These are phyloP conservation scores for Argentina anserina DNA, from an alignment of 306 rosid species.

Conservation along the genomic window DNA sequence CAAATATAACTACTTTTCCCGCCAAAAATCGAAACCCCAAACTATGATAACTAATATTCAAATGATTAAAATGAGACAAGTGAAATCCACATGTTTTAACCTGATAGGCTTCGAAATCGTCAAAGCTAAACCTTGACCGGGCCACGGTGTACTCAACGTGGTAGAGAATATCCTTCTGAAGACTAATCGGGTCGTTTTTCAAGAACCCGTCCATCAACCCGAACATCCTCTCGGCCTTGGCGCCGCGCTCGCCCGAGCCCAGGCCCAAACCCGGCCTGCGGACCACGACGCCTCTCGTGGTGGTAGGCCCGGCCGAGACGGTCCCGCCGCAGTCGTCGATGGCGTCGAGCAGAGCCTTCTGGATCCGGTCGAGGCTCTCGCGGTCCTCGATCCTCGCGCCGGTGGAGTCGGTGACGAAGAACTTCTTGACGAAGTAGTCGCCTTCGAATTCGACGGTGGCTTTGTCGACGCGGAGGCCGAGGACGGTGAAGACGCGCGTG, in stretches of 20 bases:
- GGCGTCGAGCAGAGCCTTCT: conserved; percentile 56
- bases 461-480: conserved; percentile 56
- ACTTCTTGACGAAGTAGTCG: conserved; percentile 46
- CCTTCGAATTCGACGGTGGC: conserved; percentile 66
- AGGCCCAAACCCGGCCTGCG: conserved; percentile 50
- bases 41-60: background rate
- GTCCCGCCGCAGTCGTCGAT: conserved; percentile 37
- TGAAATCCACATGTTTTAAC: conserved; percentile 15
- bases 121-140: conserved; percentile 64
- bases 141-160: conserved; percentile 78
- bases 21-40: conserved; percentile 6
- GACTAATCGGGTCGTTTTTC: conserved; percentile 65
- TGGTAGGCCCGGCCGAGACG: conserved; percentile 30
- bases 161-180: conserved; percentile 64
- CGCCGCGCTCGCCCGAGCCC: conserved; percentile 34
- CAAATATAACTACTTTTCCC: conserved; percentile 2
- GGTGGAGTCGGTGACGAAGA: conserved; percentile 56
- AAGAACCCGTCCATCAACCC: conserved; percentile 60
- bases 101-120: conserved; percentile 79
- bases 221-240: conserved; percentile 63
- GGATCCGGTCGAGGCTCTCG: conserved; percentile 51
- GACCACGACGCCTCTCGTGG: conserved; percentile 45
- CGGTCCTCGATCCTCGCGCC: conserved; percentile 51
- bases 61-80: background rate
- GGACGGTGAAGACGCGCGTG: conserved; percentile 62